Evolutionary conservation across 1,284 basidiomycete species (phyloP), one percentile per base, ranked within the genome.

Genomic region (Moesziomyces sp.): DNA sequence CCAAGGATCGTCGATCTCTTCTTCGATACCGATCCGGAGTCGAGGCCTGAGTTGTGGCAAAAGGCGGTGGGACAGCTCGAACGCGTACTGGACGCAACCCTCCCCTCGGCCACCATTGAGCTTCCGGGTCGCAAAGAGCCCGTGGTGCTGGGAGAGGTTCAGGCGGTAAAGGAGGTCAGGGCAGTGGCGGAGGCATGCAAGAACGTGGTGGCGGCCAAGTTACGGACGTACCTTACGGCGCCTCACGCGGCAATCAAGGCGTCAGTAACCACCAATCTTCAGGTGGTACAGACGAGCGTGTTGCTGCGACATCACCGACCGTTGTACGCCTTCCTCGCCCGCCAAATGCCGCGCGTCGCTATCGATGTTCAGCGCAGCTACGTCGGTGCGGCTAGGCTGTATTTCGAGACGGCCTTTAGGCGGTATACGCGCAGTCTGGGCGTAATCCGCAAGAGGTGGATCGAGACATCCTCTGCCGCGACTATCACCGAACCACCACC

Each of bases 331-430:
- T 99, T 99, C 81, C 86, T 99, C 40, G 90, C 91, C 63, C 89
- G 91, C 8, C 93, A 95, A 74, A 91, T 91, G 16, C 88, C 91
- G 4, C 87, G 88, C 38, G 91, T 95, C 26, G 94, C 96, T 2
- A 89, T 89, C 65, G 96, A 98, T 84, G 87, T 99, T 21, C 94
- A 96, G 84, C 88, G 93, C 49, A 91, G 92, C 5, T 99, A 99
- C 82, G 86, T 92, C 34, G 89, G 89, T 46, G 90, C 92, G 13
- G 92, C 93, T 5, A 89, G 94, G 21, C 89, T 93, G 19, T 99
- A 97, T 84, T 98, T 94, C 72, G 97, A 99, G 85, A 98, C 97
- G 18, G 93, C 92, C 0, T 95, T 99, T 82, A 87, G 97, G 62
- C 87, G 97, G 50, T 99, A 99, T 83, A 88, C 91, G 28, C 87